Base-by-base conservation (phyloP, 2,329 filamentous ascomycete species). In the Metarhizium guizhouense region DNA sequence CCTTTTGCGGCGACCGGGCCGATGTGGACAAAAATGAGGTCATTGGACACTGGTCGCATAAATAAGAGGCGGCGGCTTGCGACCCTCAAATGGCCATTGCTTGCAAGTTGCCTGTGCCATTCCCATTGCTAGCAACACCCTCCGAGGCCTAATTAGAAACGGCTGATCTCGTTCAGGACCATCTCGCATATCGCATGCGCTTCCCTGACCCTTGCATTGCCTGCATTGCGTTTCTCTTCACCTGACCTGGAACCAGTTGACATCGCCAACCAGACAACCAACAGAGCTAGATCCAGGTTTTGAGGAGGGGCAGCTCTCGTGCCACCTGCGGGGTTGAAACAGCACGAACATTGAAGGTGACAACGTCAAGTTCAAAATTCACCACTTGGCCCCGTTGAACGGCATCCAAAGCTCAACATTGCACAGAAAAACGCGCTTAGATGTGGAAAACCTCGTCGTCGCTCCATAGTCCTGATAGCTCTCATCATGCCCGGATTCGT, bases 401-500 rank as follows among this genome's bases (percentile, higher is more conserved):
- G 8, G 30, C 4, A 8, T 34, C 10, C 32, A 34, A 34, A 11
- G 32, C 32, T 34, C 32, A 34, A 34, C 6, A 34, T 34, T 34
- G 6, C 32, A 34, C 6, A 11, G 38, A 7, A 3, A 25, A 25
- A 25, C 25, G 25, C 25, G 3, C 25, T 25, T 25, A 25, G 25
- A 25, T 25, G 25, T 48, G 10, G 7, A 30, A 48, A 3, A 4
- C 25, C 25, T 18, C 45, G 25, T 30, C 13, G 30, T 30, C n/a
- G 13, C 45, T 25, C 10, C 18, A 18, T 3, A 3, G 11, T 14
- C 20, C 38, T 11, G 38, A 40, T 16, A 40, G 5, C 8, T 48
- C 13, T 32, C 52, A 54, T 36, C 47, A 72, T 85, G 82, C 74
- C 79, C 38, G 75, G 74, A 52, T 66, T 74, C 14, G 90, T 96